A percentile compares a stretch with the other conserved stretches of the same genome.
Evolutionary conservation across 805 yeast genomes (phyloP).

Genomic region (Clavispora asparagi): DNA sequence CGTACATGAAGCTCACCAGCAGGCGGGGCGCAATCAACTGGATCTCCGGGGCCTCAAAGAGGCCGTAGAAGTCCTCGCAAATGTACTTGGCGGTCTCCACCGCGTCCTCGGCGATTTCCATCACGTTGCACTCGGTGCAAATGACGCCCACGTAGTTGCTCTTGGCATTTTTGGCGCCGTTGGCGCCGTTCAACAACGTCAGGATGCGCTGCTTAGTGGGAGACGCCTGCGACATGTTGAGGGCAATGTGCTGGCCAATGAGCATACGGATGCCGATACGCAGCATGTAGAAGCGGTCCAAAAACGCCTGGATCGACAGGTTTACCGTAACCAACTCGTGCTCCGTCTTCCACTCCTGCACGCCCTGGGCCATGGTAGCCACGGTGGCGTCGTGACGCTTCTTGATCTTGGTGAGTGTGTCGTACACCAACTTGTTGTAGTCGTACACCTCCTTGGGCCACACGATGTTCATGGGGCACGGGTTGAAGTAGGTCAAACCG

Average conservation of each 20-base stretch:
- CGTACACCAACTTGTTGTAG: constrained; percentile 64
- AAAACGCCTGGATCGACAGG: constrained; percentile 69
- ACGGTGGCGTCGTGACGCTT: constrained; percentile 89
- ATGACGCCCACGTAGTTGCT: constrained; percentile 84
- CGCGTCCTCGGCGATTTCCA: constrained; percentile 81
- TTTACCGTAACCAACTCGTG: constrained; percentile 50
- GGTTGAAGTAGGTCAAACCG: constrained; percentile 46
- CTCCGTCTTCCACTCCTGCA: constrained; percentile 76
- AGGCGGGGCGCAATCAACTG: constrained; percentile 71
- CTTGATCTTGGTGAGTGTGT: constrained; percentile 65
- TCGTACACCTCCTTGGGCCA: constrained; percentile 74
- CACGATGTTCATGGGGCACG: constrained; percentile 47
- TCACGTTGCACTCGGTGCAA: constrained; percentile 77
- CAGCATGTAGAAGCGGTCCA: constrained; percentile 85
- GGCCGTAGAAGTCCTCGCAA: constrained; percentile 86
- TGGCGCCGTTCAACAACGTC: constrained; percentile 31
- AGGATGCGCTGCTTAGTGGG: constrained; percentile 35
- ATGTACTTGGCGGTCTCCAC: constrained; percentile 86
- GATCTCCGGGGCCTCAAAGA: constrained; percentile 81
- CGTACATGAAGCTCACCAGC: constrained; percentile 75
- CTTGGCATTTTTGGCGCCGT: constrained; percentile 10
- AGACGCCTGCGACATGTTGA: constrained; percentile 58
- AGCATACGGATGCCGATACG: constrained; percentile 90
- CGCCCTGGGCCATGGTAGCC: constrained; percentile 88
- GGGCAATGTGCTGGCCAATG: constrained; percentile 89